These are phyloP conservation scores for Candida piceae DNA, from an alignment of 805 yeast genomes.

Conservation along the genomic window DNA sequence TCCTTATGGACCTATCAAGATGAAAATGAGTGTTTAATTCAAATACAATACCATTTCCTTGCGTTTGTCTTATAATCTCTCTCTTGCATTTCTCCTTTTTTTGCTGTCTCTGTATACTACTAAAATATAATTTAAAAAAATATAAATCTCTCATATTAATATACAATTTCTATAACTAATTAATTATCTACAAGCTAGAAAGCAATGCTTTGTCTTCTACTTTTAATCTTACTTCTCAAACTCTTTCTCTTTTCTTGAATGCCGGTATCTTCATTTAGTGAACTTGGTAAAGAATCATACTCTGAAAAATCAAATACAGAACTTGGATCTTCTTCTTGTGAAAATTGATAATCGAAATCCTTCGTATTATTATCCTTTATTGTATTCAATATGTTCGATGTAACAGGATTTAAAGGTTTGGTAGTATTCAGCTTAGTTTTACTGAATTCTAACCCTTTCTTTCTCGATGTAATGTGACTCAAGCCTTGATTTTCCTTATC, in stretches of 20 bases:
- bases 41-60: neutral
- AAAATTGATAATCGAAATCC: neutral
- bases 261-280: constrained; percentile 9
- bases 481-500: neutral
- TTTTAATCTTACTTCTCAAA: constrained; percentile 6
- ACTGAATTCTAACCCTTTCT: neutral
- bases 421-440: too few species aligned
- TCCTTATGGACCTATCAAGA: constrained; percentile 79
- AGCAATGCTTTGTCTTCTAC: constrained; percentile 12
- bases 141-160: too few species aligned
- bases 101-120: too few species aligned
- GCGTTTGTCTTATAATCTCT: neutral
- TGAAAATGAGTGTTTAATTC: constrained; percentile 94
- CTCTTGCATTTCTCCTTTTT: neutral
- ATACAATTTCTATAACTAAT: too few species aligned
- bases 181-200: constrained; percentile 1
- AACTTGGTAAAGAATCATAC: neutral
- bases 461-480: neutral
- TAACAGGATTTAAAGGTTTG: neutral
- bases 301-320: constrained; percentile 17
- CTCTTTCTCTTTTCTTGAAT: constrained; percentile 10
- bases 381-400: neutral
- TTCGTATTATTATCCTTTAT: constrained; percentile 1
- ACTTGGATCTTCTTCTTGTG: neutral
- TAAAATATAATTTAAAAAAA: too few species aligned